Evolutionary conservation across 2,329 filamentous ascomycete species (phyloP), one percentile per base, ranked within the genome.

Genomic region (Botrytis elliptica): DNA sequence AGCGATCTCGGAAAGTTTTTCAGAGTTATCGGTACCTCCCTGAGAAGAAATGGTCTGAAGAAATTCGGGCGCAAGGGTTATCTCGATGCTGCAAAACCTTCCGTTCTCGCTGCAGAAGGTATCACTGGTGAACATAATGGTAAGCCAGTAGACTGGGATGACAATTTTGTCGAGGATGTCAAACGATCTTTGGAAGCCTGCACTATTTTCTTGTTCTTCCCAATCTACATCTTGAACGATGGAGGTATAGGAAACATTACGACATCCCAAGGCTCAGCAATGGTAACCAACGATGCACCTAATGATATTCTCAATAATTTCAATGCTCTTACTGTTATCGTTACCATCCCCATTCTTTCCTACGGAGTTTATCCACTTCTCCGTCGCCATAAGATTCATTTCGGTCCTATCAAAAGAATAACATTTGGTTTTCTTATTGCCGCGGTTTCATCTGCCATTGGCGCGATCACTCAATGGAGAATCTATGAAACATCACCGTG

Each of bases 281-380:
- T 93, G 90, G 79, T 86, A 68, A 88, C 90, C 4, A 85, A 91
- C 79, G 92, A 92, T 63, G 88, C 93, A 5, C 93, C 92, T 79
- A 95, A 95, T 84, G 92, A 95, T 80, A 84, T 94, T 74, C 88
- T 95, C 79, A 87, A 89, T 81, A 94, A 94, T 83, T 85, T 95
- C 72, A 91, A 94, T 82, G 90, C 92, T 14, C 88, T 95, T 74
- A 88, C 90, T 40, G 89, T 95, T 75, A 88, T 95, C 77, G 88
- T 94, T 79, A 88, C 93, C 82, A 91, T 93, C 59, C 92, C 92
- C 3, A 83, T 94, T 74, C 86, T 91, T 74, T 92, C 94, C 79
- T 86, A 85, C 44, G 44, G 90, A 38, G 78, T 95, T 68, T 95
- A 94, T 83, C 92, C 92, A 0, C 80, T 86, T 36, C 86, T 94